Conservation (phyloP, 2,329 filamentous ascomycete genomes). For the Pochonia chlamydosporia region DNA sequence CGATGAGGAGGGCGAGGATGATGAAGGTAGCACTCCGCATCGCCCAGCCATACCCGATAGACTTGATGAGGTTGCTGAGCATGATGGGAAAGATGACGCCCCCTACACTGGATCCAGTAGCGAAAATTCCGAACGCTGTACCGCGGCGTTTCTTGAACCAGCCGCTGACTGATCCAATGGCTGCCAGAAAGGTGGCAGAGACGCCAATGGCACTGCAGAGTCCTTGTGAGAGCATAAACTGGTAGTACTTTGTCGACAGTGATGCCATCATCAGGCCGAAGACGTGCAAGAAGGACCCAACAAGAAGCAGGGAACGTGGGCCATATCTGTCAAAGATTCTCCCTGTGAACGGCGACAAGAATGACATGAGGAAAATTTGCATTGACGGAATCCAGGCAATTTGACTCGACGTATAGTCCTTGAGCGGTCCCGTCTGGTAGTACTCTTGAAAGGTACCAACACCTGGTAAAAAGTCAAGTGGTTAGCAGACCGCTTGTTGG, state of each 20-base stretch:
- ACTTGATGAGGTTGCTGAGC: constrained; percentile 26
- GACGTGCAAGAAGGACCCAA: constrained; percentile 49
- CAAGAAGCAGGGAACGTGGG: constrained; percentile 46
- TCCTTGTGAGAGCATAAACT: constrained; percentile 26
- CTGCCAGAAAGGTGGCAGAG: constrained; percentile 27
- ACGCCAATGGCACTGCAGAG: constrained; percentile 31
- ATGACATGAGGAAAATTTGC: constrained; percentile 26
- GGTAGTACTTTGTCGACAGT: constrained; percentile 7
- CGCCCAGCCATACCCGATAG: constrained; percentile 33
- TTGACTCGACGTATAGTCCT: constrained; percentile 42
- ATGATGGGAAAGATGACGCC: constrained; percentile 36
- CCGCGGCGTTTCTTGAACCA: constrained; percentile 30
- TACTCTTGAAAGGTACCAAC: constrained; percentile 53
- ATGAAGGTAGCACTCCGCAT: constrained; percentile 33
- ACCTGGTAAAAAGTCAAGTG: constrained; percentile 16
- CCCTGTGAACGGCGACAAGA: constrained; percentile 4
- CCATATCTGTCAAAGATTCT: constrained; percentile 56
- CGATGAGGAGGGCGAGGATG: constrained; percentile 24
- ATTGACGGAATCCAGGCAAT: constrained; percentile 59
- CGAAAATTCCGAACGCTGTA: constrained; percentile 28
- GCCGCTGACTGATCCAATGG: constrained; percentile 23
- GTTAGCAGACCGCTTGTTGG: constrained; percentile 3
- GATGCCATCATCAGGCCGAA: constrained; percentile 38
- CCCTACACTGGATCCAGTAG: constrained; percentile 30
- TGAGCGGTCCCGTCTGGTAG: constrained; percentile 45